Percentiles rank a stretch among this genome's conserved stretches.
These are phyloP conservation scores for Aspergillus haitiensis DNA, from an alignment of 495 filamentous ascomycete species.

Conservation along the genomic window DNA sequence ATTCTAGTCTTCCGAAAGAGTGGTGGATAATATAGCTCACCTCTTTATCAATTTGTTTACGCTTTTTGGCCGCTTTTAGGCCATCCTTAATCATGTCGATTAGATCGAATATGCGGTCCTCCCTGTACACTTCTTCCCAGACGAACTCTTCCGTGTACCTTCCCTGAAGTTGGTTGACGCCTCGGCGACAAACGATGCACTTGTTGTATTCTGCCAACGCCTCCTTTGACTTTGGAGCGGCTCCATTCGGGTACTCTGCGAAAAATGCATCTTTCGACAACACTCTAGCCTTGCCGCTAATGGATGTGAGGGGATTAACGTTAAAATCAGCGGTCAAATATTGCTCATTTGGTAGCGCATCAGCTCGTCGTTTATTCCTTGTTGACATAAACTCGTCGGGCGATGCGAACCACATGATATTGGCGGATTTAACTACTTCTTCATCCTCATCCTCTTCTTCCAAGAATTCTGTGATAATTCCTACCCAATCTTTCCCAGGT, in stretches of 20 bases:
- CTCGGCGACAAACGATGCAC: constrained; percentile 85
- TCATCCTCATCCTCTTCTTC: constrained; percentile 62
- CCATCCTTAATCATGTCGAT: constrained; percentile 64
- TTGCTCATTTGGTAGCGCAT: constrained; percentile 84
- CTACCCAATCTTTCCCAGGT: constrained; percentile 83
- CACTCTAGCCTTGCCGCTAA: constrained; percentile 83
- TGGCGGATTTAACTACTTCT: constrained; percentile 57
- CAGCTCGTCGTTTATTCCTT: constrained; percentile 78
- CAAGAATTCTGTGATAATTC: constrained; percentile 76
- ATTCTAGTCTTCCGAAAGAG: neutral
- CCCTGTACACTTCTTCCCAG: constrained; percentile 82
- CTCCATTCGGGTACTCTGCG: constrained; percentile 70
- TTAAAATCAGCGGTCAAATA: constrained; percentile 88
- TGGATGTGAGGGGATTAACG: constrained; percentile 78
- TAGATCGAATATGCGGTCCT: constrained; percentile 62
- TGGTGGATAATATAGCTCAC: constrained; percentile 35
- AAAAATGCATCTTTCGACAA: constrained; percentile 69
- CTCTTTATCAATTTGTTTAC: constrained; percentile 48
- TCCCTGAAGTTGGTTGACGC: constrained; percentile 81
- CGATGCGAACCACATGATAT: constrained; percentile 91
- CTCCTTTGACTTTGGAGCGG: constrained; percentile 64
- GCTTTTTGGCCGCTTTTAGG: constrained; percentile 56
- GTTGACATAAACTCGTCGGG: constrained; percentile 75
- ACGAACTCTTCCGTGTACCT: constrained; percentile 90
- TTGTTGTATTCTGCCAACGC: constrained; percentile 72